These are phyloP conservation scores for Sclerotinia minor DNA, from an alignment of 2,329 filamentous ascomycete species.

Conservation along the genomic window DNA sequence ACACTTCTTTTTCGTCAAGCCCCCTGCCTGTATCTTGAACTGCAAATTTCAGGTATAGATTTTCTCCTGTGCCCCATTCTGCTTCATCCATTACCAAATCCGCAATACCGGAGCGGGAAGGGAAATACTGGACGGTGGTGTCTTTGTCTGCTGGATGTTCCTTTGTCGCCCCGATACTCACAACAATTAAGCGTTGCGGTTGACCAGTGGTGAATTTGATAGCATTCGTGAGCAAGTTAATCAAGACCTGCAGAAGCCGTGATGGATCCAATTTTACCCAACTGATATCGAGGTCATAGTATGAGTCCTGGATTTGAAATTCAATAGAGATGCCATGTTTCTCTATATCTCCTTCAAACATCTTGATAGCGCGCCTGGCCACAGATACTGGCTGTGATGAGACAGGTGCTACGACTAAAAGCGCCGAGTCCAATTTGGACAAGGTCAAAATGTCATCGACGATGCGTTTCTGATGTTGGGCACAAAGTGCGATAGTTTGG, in stretches of 20 bases:
- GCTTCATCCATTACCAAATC: slow-evolving; percentile 35
- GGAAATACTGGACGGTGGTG: slow-evolving; percentile 42
- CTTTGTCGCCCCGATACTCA: slow-evolving; percentile 42
- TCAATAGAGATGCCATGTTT: slow-evolving; percentile 71
- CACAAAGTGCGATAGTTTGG: slow-evolving; percentile 79
- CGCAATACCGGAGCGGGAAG: slow-evolving; percentile 39
- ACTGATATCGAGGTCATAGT: slow-evolving; percentile 62
- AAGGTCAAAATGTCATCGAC: slow-evolving; percentile 67
- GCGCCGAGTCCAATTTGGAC: slow-evolving; percentile 69
- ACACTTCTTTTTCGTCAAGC: slow-evolving; percentile 69
- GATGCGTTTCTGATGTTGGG: slow-evolving; percentile 68
- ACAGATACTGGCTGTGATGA: slow-evolving; percentile 67
- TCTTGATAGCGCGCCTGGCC: slow-evolving; percentile 69
- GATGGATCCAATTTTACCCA: slow-evolving; percentile 77
- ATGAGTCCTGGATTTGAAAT: slow-evolving; percentile 68
- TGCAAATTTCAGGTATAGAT: slow-evolving; percentile 70
- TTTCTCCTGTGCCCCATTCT: slow-evolving; percentile 68
- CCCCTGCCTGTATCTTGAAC: slow-evolving; percentile 78
- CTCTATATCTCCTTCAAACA: slow-evolving; percentile 75
- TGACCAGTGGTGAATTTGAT: slow-evolving; percentile 77
- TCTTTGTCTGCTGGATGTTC: slow-evolving; percentile 51
- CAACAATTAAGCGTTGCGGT: slow-evolving; percentile 52
- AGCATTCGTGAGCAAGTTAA: slow-evolving; percentile 79
- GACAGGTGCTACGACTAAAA: slow-evolving; percentile 69
- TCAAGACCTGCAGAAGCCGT: slow-evolving; percentile 74